Evolutionary conservation across 805 yeast species (phyloP), one percentile per base, ranked within the genome.

Genomic region (Wickerhamiella australiensis): DNA sequence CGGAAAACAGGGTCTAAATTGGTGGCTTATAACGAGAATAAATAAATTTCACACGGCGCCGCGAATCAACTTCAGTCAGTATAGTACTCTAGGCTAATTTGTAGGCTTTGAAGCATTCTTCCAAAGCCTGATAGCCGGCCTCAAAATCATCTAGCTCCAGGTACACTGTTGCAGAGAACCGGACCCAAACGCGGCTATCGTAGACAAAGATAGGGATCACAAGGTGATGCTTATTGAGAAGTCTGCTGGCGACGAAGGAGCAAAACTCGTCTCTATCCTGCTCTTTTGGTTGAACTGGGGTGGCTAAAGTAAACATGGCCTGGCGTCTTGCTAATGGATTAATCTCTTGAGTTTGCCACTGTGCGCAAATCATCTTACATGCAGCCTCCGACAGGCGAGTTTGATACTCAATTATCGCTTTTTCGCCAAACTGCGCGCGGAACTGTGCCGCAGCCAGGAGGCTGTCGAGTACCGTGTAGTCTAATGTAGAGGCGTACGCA

Each of bases 111-210:
- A 72, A 51, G 8, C 61, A 64, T n/a, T 65, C 56, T 18, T 64
- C 56, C 26, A 77, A 57, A 2, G 63, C 63, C 15, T 67, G 65
- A 23, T 73, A 67, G 3, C 77, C 80, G 44, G 63, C 60, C 29
- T 66, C 65, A 59, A 69, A 80, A 56, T 82, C 87, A 5, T 65
- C 65, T n/a, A 74, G 55, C 42, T 78, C 82, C 53, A 76, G 74
- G 61, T 78, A 82, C 5, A 78, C 63, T 57, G 79, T 82, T 25
- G 79, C 78, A 49, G 80, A 73, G 54, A 79, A 74, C 53, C 88
- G 70, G 23, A 67, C 63, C 63, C 66, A 74, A 26, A 70, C 42
- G 29, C 56, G 55, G 3, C 65, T 72, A 35, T 71, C 65, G 57
- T 75, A 78, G 43, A 62, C 54, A 1, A 57, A 59, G 27, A 71